Evolutionary conservation across 169 alveolate species (phyloP).

Genomic region (Babesia microti): DNA sequence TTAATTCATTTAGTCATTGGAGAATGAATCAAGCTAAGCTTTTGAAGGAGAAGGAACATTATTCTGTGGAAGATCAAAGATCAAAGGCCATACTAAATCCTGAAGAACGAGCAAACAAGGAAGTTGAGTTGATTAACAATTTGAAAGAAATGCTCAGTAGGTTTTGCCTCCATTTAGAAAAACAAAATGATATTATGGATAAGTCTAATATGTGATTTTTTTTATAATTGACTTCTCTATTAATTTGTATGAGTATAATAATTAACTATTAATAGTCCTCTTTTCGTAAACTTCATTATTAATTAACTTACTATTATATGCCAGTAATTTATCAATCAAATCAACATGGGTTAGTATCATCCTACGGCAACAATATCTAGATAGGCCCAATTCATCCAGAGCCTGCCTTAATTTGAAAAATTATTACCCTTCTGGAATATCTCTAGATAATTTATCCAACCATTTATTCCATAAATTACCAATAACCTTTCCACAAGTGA

Average conservation of each 20-base stretch:
- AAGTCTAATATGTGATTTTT: neutral
- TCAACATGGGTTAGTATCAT: slow-evolving; percentile 98
- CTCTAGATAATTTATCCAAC: slow-evolving; percentile 76
- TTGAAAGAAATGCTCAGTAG: slow-evolving; percentile 54
- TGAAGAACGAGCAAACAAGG: slow-evolving; percentile 61
- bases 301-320: slow-evolving; percentile 78
- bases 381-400: slow-evolving; percentile 81
- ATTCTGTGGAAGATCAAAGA: slow-evolving; percentile 68
- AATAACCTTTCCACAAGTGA: slow-evolving; percentile 98
- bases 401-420: slow-evolving; percentile 69
- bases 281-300: slow-evolving; percentile 34
- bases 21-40: slow-evolving; percentile 18
- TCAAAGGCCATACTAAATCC: slow-evolving; percentile 64
- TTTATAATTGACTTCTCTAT: neutral
- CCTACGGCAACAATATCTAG: slow-evolving; percentile 80
- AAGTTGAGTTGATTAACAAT: slow-evolving; percentile 61
- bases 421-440: slow-evolving; percentile 77
- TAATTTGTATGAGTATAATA: neutral
- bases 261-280: slow-evolving; percentile 7
- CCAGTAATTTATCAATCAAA: slow-evolving; percentile 88
- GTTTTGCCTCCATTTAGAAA: slow-evolving; percentile 3
- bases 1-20: no score
- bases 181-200: slow-evolving; percentile 25
- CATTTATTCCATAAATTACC: slow-evolving; percentile 96
- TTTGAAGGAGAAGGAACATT: slow-evolving; percentile 16